A percentile compares a stretch with the other conserved stretches of the same genome.
phyloP scores from a whole-genome alignment of 148 eudicot species.

The Amaranthus palmeri region DNA sequence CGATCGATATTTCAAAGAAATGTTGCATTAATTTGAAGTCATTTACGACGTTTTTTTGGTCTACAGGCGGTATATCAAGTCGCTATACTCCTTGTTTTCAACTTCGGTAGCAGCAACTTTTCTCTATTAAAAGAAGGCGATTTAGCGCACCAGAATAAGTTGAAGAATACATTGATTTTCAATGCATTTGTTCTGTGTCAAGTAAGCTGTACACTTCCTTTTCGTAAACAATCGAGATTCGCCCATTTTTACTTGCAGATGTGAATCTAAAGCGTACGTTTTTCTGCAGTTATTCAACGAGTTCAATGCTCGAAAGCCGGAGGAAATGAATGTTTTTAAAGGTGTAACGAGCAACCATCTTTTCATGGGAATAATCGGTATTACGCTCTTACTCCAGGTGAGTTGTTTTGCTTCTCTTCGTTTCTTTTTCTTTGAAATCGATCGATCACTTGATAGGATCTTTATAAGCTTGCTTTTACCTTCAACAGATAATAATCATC shows the following conservation, averaged over 20 bases:
- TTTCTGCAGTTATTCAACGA: slow-evolving; percentile 73
- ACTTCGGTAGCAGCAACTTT: slow-evolving; percentile 51
- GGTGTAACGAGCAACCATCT: slow-evolving; percentile 62
- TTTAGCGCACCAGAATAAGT: slow-evolving; percentile 44
- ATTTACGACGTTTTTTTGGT: not conserved
- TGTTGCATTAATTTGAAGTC: not conserved
- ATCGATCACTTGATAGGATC: not conserved
- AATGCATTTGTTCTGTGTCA: slow-evolving; percentile 87
- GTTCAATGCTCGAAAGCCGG: slow-evolving; percentile 88
- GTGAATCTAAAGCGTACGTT: not conserved
- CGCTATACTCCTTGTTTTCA: slow-evolving; percentile 57
- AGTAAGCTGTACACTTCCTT: slow-evolving; percentile 36
- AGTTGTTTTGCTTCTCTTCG: slow-evolving; percentile 1
- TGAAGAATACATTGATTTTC: slow-evolving; percentile 79
- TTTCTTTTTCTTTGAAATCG: not conserved
- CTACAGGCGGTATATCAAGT: slow-evolving; percentile 85
- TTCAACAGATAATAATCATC: slow-evolving; percentile 55
- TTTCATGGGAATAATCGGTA: slow-evolving; percentile 62
- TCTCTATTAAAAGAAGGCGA: slow-evolving; percentile 39
- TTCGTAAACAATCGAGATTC: not conserved
- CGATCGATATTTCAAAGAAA: not conserved
- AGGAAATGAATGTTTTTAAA: slow-evolving; percentile 60
- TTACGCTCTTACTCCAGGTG: slow-evolving; percentile 77
- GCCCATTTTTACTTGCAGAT: not conserved
- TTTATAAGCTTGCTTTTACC: slow-evolving; percentile 11